These are phyloP conservation scores for Zymoseptoria tritici DNA, from an alignment of 2,329 filamentous ascomycete genomes.

Conservation along the genomic window DNA sequence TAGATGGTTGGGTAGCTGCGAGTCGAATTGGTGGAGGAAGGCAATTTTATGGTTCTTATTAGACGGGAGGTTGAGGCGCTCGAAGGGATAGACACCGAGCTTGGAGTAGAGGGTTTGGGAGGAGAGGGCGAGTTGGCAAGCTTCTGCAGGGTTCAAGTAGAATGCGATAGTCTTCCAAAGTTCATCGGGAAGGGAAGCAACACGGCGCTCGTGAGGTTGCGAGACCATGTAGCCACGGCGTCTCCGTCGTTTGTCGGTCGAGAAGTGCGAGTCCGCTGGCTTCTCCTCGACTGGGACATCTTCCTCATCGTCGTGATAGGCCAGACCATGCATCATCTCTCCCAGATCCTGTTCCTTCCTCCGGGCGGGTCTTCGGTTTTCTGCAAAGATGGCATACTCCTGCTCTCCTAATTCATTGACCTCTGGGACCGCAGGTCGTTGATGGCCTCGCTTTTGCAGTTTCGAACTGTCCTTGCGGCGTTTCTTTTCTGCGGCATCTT, in stretches of 20 bases:
- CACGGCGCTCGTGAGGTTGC: conserved; percentile 32
- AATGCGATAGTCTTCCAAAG: conserved; percentile 42
- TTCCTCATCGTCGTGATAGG: conserved; percentile 28
- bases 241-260: conserved; percentile 2
- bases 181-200: conserved; percentile 39
- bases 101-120: conserved; percentile 40
- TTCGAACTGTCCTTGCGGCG: conserved; percentile 18
- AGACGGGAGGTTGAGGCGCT: conserved; percentile 33
- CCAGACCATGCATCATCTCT: conserved; percentile 33
- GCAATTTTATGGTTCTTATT: conserved; percentile 41
- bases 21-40: conserved; percentile 48
- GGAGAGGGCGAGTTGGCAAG: conserved; percentile 43
- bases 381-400: conserved; percentile 25
- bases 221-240: conserved; percentile 11
- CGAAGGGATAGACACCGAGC: conserved; percentile 37
- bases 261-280: conserved; percentile 18
- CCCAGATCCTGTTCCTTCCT: conserved; percentile 27
- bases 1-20: conserved; percentile 47
- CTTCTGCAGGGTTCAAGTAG: conserved; percentile 40
- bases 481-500: conserved; percentile 21
- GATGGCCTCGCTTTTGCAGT: conserved; percentile 14
- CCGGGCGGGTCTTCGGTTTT: conserved; percentile 12
- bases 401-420: conserved; percentile 29
- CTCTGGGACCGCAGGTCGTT: conserved; percentile 8
- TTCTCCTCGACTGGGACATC: conserved; percentile 28